These are phyloP conservation scores for Alternaria rosae DNA, from an alignment of 2,329 filamentous ascomycete genomes.

Conservation along the genomic window DNA sequence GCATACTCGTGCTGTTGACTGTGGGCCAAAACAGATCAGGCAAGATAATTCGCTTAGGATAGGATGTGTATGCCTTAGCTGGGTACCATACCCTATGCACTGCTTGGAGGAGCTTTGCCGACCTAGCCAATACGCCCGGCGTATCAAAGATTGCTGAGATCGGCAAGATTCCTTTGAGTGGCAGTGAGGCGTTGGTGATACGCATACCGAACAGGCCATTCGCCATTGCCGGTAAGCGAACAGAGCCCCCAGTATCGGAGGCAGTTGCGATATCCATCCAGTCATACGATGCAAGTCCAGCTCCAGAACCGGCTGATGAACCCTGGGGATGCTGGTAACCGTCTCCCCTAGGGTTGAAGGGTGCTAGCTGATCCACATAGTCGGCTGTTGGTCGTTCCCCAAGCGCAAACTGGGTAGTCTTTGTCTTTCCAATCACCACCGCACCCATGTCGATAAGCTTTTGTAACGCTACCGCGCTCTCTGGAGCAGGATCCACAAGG, in stretches of 20 bases:
- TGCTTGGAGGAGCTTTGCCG: constrained; percentile 19
- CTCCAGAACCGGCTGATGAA: constrained; percentile 14
- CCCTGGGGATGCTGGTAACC: constrained; percentile 28
- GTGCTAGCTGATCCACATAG: constrained; percentile 34
- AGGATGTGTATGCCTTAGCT: constrained; percentile 7
- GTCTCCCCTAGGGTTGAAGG: constrained; percentile 44
- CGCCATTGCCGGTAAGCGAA: constrained; percentile 11
- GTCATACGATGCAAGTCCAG: constrained; percentile 19
- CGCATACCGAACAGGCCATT: constrained; percentile 20
- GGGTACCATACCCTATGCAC: constrained; percentile 15
- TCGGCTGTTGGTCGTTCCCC: constrained; percentile 35
- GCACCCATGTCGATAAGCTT: constrained; percentile 22
- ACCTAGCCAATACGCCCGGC: constrained; percentile 19
- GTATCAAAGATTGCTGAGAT: constrained; percentile 22
- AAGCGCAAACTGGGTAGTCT: constrained; percentile 56
- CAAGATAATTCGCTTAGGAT: constrained; percentile 13
- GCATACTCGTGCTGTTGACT: constrained; percentile 18
- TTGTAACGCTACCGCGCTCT: constrained; percentile 19
- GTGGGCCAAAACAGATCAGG: constrained; percentile 22
- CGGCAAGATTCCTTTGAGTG: constrained; percentile 19
- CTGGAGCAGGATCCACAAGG: background rate
- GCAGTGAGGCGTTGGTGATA: constrained; percentile 19
- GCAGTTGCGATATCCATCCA: constrained; percentile 27
- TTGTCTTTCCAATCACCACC: constrained; percentile 61
- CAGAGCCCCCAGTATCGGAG: constrained; percentile 19